A percentile compares a stretch with the other conserved stretches of the same genome.
phyloP scores from a whole-genome alignment of 768 basidiomycete species.

The Tephrocybe rancida region DNA sequence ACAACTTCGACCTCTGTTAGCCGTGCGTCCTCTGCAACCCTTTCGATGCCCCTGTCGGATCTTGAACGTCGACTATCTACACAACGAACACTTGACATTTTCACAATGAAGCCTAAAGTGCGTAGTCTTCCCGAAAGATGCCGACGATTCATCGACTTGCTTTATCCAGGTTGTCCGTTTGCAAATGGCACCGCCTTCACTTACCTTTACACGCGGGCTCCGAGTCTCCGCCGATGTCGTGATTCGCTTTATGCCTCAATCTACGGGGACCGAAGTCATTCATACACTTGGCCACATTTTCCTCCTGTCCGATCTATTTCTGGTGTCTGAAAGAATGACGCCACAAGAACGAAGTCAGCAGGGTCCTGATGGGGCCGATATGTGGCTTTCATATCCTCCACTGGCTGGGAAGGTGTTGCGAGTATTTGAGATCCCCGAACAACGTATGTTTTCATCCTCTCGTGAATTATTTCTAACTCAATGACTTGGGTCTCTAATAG shows the following conservation, averaged over 20 bases:
- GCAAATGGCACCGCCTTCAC: slow-evolving; percentile 81
- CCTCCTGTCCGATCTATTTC: slow-evolving; percentile 90
- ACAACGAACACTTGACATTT: slow-evolving; percentile 85
- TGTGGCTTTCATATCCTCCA: slow-evolving; percentile 95
- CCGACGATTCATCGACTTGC: not conserved
- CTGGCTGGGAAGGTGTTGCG: slow-evolving; percentile 91
- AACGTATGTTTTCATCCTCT: slow-evolving; percentile 47
- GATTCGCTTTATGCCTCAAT: slow-evolving; percentile 76
- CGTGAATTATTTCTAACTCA: not conserved
- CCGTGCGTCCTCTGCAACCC: slow-evolving; percentile 50
- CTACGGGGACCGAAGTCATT: slow-evolving; percentile 74
- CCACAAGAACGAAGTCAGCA: slow-evolving; percentile 57
- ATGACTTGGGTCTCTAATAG: slow-evolving; percentile 36
- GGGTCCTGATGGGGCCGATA: slow-evolving; percentile 67
- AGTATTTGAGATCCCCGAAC: slow-evolving; percentile 60
- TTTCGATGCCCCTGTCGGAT: slow-evolving; percentile 66
- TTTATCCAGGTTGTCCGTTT: slow-evolving; percentile 75
- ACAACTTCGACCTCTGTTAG: slow-evolving; percentile 57
- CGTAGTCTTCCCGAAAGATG: slow-evolving; percentile 3
- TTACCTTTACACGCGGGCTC: slow-evolving; percentile 79
- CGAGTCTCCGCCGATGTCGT: slow-evolving; percentile 71
- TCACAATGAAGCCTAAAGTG: slow-evolving; percentile 94
- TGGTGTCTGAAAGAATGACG: slow-evolving; percentile 86
- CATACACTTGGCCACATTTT: slow-evolving; percentile 82
- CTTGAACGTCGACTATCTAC: slow-evolving; percentile 82